Base-by-base conservation (phyloP, 2,329 filamentous ascomycete species). In the Colletotrichum sp. region DNA sequence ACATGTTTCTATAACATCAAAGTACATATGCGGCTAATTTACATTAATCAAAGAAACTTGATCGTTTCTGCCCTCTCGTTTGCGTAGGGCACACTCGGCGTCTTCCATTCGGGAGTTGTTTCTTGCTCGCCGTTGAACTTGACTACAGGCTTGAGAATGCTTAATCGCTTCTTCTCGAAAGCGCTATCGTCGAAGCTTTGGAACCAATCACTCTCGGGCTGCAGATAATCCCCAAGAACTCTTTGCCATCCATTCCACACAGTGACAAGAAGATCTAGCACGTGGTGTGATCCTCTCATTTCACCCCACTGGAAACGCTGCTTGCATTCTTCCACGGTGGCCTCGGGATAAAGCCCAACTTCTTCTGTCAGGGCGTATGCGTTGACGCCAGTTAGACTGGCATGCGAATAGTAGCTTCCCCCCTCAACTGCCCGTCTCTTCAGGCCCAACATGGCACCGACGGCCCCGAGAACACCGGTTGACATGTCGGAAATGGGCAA, bases 401-500 rank as follows among this genome's bases (percentile, higher is more conserved):
- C 79, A 36, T 79, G 78, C n/a, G 79, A 81, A 24, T 76, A 73
- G 71, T 82, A 83, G 69, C 78, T 79, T 29, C 81, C 81, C 6
- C 81, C 82, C 58, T 80, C 75, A 3, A 51, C 66, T 0, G 82
- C 81, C 1, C 83, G 77, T 57, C 82, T 80, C 29, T 80, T 77
- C 5, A 84, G 73, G 1, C 79, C 82, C n/a, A 82, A 70, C 74
- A 84, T 77, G 1, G 79, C 74, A 6, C 78, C 80, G 0, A 84
- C 76, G 7, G 81, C 82, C 6, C 81, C 81, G 0, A 83, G 73
- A 11, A 78, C 73, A 0, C 82, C 82, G 0, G 82, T 82, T 1
- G 79, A 78, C 83, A 84, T 84, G 68, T 84, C 83, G 3, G 78
- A 79, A 18, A 84, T 78, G 6, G 83, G 81, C 61, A 83, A 75